Conservation (phyloP, 2,329 filamentous ascomycete species). For the Calonectria pseudoreteaudii region DNA sequence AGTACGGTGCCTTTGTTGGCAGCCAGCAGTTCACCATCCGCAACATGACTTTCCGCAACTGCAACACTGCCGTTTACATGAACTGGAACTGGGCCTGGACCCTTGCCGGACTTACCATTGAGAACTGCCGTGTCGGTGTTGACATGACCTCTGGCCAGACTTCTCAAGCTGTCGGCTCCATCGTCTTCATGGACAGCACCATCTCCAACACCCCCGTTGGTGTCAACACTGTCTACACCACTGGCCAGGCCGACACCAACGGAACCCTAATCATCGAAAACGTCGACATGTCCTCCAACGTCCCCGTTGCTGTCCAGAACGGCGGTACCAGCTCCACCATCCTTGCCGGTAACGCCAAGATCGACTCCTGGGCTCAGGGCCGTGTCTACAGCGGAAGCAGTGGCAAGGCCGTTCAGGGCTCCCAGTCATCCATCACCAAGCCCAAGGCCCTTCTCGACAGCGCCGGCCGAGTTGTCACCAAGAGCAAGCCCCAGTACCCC, state of each 20-base stretch:
- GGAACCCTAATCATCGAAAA: constrained; percentile 90
- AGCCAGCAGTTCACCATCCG: constrained; percentile 90
- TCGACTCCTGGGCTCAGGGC: constrained; percentile 84
- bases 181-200: constrained; percentile 81
- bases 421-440: constrained; percentile 67
- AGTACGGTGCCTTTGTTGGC: constrained; percentile 82
- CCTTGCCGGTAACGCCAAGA: constrained; percentile 75
- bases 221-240: constrained; percentile 79
- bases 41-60: constrained; percentile 84
- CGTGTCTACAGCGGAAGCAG: constrained; percentile 70
- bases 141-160: constrained; percentile 78
- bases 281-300: constrained; percentile 80
- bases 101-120: constrained; percentile 80
- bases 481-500: constrained; percentile 91
- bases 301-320: constrained; percentile 74
- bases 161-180: constrained; percentile 83
- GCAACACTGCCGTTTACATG: constrained; percentile 86
- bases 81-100: constrained; percentile 95
- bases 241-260: constrained; percentile 73
- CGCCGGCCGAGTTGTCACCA: constrained; percentile 80
- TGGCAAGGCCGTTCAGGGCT: constrained; percentile 69
- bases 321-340: constrained; percentile 68
- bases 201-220: constrained; percentile 81
- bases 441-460: constrained; percentile 73
- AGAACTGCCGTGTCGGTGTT: constrained; percentile 79